Percentiles rank a stretch among this genome's conserved stretches.
Evolutionary conservation across 805 yeast species (phyloP).

Genomic region (Cyberlindnera subsufficiens): DNA sequence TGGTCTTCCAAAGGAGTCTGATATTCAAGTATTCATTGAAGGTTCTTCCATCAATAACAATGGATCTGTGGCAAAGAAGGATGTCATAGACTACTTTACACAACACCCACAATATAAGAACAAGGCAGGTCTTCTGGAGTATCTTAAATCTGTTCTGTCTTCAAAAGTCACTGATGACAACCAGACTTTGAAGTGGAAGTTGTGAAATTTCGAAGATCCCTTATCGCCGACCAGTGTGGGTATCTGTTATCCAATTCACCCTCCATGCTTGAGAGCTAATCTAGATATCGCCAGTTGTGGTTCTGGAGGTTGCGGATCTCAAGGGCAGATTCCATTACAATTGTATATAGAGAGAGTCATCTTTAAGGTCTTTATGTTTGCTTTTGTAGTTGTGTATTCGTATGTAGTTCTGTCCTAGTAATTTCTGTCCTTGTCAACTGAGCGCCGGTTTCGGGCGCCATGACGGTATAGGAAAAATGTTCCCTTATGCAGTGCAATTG

Average conservation of each 20-base stretch:
- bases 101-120: slow-evolving; percentile 32
- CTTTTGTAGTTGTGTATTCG: no score
- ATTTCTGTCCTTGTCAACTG: no score
- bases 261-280: background rate
- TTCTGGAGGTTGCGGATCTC: no score
- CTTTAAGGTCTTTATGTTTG: no score
- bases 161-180: slow-evolving; percentile 10
- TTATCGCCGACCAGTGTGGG: no score
- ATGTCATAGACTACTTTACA: slow-evolving; percentile 60
- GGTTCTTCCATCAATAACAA: slow-evolving; percentile 50
- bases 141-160: slow-evolving; percentile 53
- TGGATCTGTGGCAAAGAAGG: slow-evolving; percentile 45
- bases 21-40: slow-evolving; percentile 57
- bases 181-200: slow-evolving; percentile 16
- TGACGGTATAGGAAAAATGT: no score
- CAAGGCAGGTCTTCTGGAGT: slow-evolving; percentile 55
- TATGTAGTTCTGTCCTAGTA: no score
- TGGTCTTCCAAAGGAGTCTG: slow-evolving; percentile 75
- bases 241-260: background rate
- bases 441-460: no score
- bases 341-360: no score
- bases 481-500: no score
- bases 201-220: slow-evolving; percentile 2
- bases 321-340: no score
- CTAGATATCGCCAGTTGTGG: background rate